Base-by-base conservation (phyloP, 1,284 basidiomycete genomes). In the Chondrostereum purpureum region DNA sequence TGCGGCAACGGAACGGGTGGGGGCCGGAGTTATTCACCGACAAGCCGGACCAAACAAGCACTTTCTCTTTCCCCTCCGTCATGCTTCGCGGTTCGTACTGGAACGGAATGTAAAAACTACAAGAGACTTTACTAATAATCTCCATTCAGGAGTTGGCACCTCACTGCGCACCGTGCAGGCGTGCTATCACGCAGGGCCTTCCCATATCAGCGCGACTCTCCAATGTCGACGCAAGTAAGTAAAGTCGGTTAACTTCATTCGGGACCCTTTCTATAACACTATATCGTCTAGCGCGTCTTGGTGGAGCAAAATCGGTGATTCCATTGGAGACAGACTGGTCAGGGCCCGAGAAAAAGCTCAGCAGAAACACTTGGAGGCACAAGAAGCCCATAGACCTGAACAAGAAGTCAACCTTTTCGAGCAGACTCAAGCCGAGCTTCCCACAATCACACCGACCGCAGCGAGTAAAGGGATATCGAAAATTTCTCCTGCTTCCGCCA, bases 361-460 rank as follows among this genome's bases (percentile, higher is more conserved):
- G 27, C 27, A 31, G n/a, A 31, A 8, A 8, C 27, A 31, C 27
- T 8, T 8, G 27, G 27, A 31, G n/a, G 27, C 27, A 31, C 27
- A 31, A n/a, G 27, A 31, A 31, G 8, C 8, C 27, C 27, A 31
- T n/a, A 31, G 8, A 8, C 27, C 27, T 8, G 8, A n/a, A 31
- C 27, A 31, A 31, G 27, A 31, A 31, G n/a, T n/a, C 27, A 31
- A 8, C 27, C 27, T 31, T n/a, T 31, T 31, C 27, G 27, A 31
- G 27, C 27, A 31, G 27, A 31, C 27, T 31, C 27, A n/a, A 8
- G 27, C 36, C 17, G 42, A 3, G 45, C 19, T 51, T 34, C 33
- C 43, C 27, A 23, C 51, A 31, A 48, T n/a, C 8, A 31, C 50
- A 47, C 45, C 42, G 36, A 47, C 37, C 1, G 47, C 63, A 4